phyloP scores from a whole-genome alignment of 2,329 filamentous ascomycete species.

The Verticillium tricorpus region DNA sequence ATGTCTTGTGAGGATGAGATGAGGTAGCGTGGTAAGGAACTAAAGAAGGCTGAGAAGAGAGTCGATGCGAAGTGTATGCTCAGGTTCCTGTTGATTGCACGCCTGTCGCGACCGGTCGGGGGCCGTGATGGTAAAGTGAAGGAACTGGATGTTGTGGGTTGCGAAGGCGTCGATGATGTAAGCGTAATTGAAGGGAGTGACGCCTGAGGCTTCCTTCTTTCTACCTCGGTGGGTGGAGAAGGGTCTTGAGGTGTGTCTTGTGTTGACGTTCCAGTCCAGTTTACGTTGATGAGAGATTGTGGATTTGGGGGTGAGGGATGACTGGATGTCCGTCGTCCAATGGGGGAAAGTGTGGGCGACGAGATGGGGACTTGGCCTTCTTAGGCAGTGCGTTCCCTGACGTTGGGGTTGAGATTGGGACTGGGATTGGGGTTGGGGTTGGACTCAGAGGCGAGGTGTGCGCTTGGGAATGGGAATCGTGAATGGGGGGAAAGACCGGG shows the following conservation, averaged over 20 bases:
- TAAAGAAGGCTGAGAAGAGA: too few relatives aligned
- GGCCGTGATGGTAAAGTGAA: not conserved
- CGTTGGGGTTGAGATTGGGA: not conserved
- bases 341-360: not conserved
- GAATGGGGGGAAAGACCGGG: not conserved
- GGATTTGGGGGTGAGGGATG: not conserved
- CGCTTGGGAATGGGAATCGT: not conserved
- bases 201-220: not conserved
- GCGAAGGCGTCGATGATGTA: not conserved
- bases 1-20: too few relatives aligned
- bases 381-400: not conserved
- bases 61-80: not conserved
- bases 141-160: not conserved
- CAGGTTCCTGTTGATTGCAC: not conserved
- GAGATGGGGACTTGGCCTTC: not conserved
- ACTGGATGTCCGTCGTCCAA: not conserved
- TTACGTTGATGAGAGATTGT: not conserved
- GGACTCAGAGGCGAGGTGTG: not conserved
- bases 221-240: not conserved
- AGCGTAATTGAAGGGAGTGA: not conserved
- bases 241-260: not conserved
- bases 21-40: too few relatives aligned
- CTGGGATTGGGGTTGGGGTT: not conserved
- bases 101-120: not conserved
- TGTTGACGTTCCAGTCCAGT: not conserved